Conservation (phyloP, 2,329 filamentous ascomycete species). For the Neopestalotiopsis rosae region DNA sequence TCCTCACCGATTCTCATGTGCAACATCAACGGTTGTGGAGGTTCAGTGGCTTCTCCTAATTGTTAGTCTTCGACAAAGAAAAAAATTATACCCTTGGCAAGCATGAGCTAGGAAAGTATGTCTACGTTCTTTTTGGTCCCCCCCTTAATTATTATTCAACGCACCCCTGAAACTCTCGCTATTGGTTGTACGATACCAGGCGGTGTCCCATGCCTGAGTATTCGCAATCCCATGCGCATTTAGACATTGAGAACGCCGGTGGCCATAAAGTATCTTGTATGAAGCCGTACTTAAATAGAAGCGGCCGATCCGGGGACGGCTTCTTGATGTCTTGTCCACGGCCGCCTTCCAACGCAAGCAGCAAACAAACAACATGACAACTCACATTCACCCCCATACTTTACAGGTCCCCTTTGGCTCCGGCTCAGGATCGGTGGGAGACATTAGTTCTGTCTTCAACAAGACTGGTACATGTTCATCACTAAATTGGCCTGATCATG, state of each 20-base stretch:
- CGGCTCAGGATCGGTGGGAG: conserved; percentile 31
- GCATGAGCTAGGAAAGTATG: background rate
- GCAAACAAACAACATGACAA: conserved; percentile 11
- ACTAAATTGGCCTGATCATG: background rate
- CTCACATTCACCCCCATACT: conserved; percentile 23
- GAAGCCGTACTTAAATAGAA: conserved; percentile 10
- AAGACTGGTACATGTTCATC: background rate
- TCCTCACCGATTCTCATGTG: background rate
- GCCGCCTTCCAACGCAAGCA: background rate
- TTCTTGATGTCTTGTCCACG: background rate
- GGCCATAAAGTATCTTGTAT: background rate
- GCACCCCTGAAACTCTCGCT: background rate
- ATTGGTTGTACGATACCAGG: background rate
- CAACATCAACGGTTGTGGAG: background rate
- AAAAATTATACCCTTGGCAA: background rate
- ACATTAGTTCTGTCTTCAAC: conserved; percentile 15
- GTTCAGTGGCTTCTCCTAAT: background rate
- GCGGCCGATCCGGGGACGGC: background rate
- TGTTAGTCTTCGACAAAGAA: background rate
- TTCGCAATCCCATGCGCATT: background rate
- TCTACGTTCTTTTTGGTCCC: background rate
- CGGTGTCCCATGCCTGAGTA: background rate
- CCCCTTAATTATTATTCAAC: background rate
- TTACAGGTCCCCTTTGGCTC: conserved; percentile 24
- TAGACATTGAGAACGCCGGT: background rate